Evolutionary conservation across 768 basidiomycete genomes (phyloP).

Genomic region (Sutorius australiensis): DNA sequence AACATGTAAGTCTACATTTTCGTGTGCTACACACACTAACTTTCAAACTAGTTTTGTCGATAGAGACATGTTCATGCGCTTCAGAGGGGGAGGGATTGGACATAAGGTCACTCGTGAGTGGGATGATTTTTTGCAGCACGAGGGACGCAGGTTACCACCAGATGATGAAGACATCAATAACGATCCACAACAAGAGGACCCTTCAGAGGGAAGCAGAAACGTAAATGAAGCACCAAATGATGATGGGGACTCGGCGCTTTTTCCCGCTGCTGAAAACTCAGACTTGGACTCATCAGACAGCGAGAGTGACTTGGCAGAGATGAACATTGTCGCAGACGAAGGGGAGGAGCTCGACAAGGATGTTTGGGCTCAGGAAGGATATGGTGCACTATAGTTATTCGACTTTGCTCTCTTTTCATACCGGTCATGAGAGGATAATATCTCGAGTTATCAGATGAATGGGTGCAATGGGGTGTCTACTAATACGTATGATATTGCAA

Average conservation of each 20-base stretch:
- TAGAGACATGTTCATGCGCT: not conserved
- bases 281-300: not conserved
- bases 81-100: not conserved
- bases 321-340: not conserved
- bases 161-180: not conserved
- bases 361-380: conserved; percentile 4
- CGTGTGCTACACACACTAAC: not conserved
- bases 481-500: too few species aligned
- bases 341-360: conserved; percentile 9
- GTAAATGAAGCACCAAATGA: not conserved
- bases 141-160: not conserved
- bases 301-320: not conserved
- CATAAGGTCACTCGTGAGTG: conserved; percentile 5
- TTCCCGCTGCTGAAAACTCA: not conserved
- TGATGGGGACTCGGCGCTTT: not conserved
- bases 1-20: not conserved
- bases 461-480: too few species aligned
- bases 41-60: not conserved
- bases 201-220: too few species aligned
- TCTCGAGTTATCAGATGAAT: too few species aligned
- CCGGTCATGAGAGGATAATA: too few species aligned
- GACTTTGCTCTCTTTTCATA: too few species aligned
- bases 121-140: conserved; percentile 3
- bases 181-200: not conserved
- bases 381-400: not conserved